These are phyloP conservation scores for Suillus paluster DNA, from an alignment of 768 basidiomycete species.

Conservation along the genomic window DNA sequence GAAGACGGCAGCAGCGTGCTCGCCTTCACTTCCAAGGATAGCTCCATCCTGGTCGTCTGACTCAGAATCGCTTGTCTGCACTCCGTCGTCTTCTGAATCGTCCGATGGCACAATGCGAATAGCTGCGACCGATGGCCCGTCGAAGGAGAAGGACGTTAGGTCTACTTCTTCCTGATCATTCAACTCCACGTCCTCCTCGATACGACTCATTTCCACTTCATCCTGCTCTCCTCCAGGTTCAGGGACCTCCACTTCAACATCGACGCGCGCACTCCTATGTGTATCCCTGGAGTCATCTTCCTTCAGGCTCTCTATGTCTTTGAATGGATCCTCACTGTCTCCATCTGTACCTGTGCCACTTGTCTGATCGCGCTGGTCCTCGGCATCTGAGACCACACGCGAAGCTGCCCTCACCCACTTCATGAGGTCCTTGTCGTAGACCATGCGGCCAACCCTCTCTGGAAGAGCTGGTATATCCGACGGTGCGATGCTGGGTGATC, in stretches of 20 bases:
- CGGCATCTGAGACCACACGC: conserved; percentile 32
- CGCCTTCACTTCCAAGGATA: conserved; percentile 9
- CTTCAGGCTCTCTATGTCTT: conserved; percentile 85
- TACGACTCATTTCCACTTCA: conserved; percentile 36
- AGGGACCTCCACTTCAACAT: conserved; percentile 9
- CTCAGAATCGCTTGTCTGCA: conserved; percentile 46
- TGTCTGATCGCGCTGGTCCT: conserved; percentile 36
- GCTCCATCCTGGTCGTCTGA: conserved; percentile 32
- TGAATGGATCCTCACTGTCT: conserved; percentile 87
- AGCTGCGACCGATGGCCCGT: conserved; percentile 57
- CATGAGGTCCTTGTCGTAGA: conserved; percentile 83
- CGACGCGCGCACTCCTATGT: conserved; percentile 5
- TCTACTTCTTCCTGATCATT: conserved; percentile 72
- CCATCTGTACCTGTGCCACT: conserved; percentile 39
- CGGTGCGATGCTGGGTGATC: conserved; percentile 80
- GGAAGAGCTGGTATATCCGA: conserved; percentile 77
- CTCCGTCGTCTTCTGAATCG: conserved; percentile 39
- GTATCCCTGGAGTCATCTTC: conserved; percentile 53
- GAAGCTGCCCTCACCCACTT: conserved; percentile 77
- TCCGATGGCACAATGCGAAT: conserved; percentile 52
- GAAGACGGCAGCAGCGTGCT: conserved; percentile 15
- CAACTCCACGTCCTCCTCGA: conserved; percentile 41
- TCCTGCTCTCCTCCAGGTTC: conserved; percentile 17
- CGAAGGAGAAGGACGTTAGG: conserved; percentile 74
- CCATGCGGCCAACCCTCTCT: conserved; percentile 84